Evolutionary conservation across 106 monocot genomes (phyloP), one percentile per base, ranked within the genome.

Genomic region (Dactylorhiza incarnata): DNA sequence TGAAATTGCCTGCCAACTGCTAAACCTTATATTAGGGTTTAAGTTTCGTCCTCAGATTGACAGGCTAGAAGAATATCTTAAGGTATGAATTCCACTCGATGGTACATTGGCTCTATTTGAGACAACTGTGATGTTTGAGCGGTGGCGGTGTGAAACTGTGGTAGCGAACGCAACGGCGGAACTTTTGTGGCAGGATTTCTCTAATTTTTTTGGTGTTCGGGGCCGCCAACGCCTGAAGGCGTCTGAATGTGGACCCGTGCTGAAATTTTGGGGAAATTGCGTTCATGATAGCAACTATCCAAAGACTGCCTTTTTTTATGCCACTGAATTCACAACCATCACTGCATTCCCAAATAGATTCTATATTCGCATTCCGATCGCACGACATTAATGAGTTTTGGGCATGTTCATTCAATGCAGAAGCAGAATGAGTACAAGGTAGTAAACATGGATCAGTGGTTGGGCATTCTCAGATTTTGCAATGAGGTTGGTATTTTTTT

Each of bases 391-490:
- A 53, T 45, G 68, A 78, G 70, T 16, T 74, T 8, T 15, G 1
- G 5, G 77, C 24, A 43, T 68, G 7, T n/a, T 47, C 65, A 73
- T 77, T 19, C 56, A 51, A 65, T 78, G 63, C 88, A 93, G 96
- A 70, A 29, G 49, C 96, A 97, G 76, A 82, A 81, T 69, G 96
- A 97, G 37, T 97, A 97, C 79, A 97, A 97, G 80, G 96, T 89
- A 54, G 89, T 97, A 63, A 97, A 91, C 82, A 77, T 91, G 93
- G 96, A 97, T 78, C 96, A 97, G 81, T 97, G 93, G 96, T 87
- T 74, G 79, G 68, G 84, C 66, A 87, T 97, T 75, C 82, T 91
- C 56, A 81, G 93, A 17, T 97, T 97, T 65, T 93, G 93, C 74
- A 87, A 91, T 73, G 93, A 97, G 93, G 96, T 97, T 37, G 12